Evolutionary conservation across 139 green algal genomes (phyloP), one percentile per base, ranked within the genome.

Genomic region (Chlamydomonas incerta): DNA sequence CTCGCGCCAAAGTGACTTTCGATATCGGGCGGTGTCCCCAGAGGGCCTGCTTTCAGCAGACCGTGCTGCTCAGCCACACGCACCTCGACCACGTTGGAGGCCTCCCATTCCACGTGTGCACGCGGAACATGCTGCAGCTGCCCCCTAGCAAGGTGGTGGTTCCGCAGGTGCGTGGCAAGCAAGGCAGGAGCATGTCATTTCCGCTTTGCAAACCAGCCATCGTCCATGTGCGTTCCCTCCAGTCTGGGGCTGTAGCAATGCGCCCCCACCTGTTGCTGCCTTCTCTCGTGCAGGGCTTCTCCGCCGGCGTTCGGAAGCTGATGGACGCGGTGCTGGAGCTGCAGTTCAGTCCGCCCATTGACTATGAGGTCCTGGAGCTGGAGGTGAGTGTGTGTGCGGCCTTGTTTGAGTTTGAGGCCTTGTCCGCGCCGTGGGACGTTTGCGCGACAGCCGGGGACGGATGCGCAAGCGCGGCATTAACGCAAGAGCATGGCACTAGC

Each of bases 21-120:
- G 95, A 97, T 88, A 93, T 91, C 62, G 95, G 57, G 34, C 60
- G 66, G 66, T 72, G 77, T n/a, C 85, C 68, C 13, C 77, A 94
- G 57, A 88, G 90, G 35, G 86, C 89, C 23, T 91, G 94, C 23
- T 88, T 85, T 55, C 90, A 93, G 84, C 82, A 85, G 58, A 93
- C 72, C 6, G 77, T 96, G 73, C 89, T 96, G 50, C 79, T 97
- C 18, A 92, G 82, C 20, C 95, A 97, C 85, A 91, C 87, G 2
- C 95, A 97, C 88, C 80, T 97, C 76, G 95, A 97, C 87, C 95
- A 97, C 86, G 88, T 97, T 9, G 94, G 94, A 0, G 93, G 86
- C 34, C 41, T 90, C 5, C 85, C 76, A 24, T 87, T 88, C 82
- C 89, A 92, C 47, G 58, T 82, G 28, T 74, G 72, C 63, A 80